Percentiles rank a stretch among this genome's conserved stretches.
Conservation (phyloP, 345 rosid species). For the Theobroma cacao region DNA sequence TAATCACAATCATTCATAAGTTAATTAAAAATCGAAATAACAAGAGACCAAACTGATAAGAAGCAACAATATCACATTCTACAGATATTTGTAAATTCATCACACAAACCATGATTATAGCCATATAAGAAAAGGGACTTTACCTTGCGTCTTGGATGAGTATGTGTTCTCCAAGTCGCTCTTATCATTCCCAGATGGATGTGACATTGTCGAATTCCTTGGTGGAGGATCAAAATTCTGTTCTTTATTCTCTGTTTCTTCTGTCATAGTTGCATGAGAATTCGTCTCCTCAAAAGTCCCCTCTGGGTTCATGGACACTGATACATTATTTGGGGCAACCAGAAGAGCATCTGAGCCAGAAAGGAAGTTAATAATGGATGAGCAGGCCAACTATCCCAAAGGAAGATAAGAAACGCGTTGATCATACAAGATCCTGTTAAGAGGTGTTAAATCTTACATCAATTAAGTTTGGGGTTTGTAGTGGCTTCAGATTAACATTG, state of each 20-base stretch:
- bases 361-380: not conserved
- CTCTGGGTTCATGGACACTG: not conserved
- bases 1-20: no score
- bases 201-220: not conserved
- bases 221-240: not conserved
- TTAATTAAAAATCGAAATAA: no score
- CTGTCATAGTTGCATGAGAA: not conserved
- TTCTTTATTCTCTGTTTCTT: not conserved
- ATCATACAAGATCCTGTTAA: not conserved
- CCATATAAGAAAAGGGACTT: not conserved
- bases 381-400: not conserved
- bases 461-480: not conserved
- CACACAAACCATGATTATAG: not conserved
- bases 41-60: not conserved
- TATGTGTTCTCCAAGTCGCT: not conserved
- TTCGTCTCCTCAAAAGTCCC: not conserved
- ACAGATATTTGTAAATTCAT: no score
- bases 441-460: not conserved
- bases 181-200: not conserved
- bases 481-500: no score
- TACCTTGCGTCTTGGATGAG: conserved; percentile 1
- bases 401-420: not conserved
- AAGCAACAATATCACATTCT: no score
- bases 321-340: not conserved
- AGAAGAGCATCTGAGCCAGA: not conserved